Base-by-base conservation (phyloP, 768 basidiomycete genomes). In the Russula lepida region DNA sequence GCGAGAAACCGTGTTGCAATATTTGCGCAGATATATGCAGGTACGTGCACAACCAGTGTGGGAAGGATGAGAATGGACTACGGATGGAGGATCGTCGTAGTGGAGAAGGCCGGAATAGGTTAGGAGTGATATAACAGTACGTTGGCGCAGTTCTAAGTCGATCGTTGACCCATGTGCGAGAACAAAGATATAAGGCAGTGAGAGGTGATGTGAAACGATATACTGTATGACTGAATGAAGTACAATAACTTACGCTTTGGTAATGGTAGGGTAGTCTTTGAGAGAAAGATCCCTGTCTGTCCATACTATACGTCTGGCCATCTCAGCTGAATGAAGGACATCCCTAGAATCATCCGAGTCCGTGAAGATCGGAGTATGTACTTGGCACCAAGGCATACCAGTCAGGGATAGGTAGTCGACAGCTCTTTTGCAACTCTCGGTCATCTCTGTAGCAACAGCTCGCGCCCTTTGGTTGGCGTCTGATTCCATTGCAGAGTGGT, bases 221-320 rank as follows among this genome's bases (percentile, higher is more conserved):
- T 15, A n/a, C n/a, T n/a, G n/a, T n/a, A 53, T 17, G n/a, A 28
- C 21, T 6, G 56, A 21, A 56, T 32, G 52, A 25, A 41, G 25
- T 11, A 51, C 17, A 28, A 60, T 13, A 39, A 74, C 88, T 67
- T 74, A 97, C 93, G 91, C 92, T 71, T 95, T 95, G 17, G 90
- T 89, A 58, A 95, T 80, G 11, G 77, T 71, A 25, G 91, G 85
- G 69, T 91, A 95, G 54, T 95, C 84, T 49, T 86, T 82, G 47
- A 97, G 80, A 46, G 83, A 78, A 59, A 98, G 82, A 39, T 92
- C 86, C 58, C 35, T 32, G 17, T 83, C 79, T 65, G 85, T 86
- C 92, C 93, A 98, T 15, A 99, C 76, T 35, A 98, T 75, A 69
- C 94, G 89, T 49, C 91, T 79, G 19, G 95, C 90, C 85, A 95